Evolutionary conservation across 148 eudicot species (phyloP).

Genomic region (Agrostemma githago): DNA sequence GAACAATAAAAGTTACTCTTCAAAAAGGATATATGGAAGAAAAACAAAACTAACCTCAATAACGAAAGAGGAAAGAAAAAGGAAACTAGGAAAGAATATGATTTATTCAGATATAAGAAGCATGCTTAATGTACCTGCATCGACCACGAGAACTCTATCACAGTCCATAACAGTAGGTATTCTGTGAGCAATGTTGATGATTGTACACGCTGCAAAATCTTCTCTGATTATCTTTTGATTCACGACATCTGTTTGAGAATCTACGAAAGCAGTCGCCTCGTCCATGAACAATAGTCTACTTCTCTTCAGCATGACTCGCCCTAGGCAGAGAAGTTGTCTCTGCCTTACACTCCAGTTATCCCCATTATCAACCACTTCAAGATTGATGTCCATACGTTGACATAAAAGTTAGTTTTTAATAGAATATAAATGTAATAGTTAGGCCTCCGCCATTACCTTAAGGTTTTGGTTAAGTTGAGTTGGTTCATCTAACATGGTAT

Average conservation of each 20-base stretch:
- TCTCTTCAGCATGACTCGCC: constrained; percentile 81
- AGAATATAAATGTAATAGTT: too few relatives aligned
- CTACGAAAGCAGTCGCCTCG: constrained; percentile 96
- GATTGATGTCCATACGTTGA: too few relatives aligned
- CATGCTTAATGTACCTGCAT: constrained; percentile 37
- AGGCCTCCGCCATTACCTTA: too few relatives aligned
- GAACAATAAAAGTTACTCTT: too few relatives aligned
- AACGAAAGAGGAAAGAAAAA: too few relatives aligned
- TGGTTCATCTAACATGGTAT: too few relatives aligned
- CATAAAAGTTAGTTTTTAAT: too few relatives aligned
- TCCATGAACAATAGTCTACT: constrained; percentile 88
- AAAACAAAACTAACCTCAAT: too few relatives aligned
- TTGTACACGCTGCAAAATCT: constrained; percentile 78
- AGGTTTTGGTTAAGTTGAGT: too few relatives aligned
- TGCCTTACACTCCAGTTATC: constrained; percentile 99
- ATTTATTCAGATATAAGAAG: too few relatives aligned
- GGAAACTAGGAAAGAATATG: too few relatives aligned
- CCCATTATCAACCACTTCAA: constrained; percentile 69
- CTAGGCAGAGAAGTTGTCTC: constrained; percentile 88
- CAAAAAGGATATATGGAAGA: too few relatives aligned
- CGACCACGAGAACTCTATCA: constrained; percentile 81
- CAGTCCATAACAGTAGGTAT: constrained; percentile 99
- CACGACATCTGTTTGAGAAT: constrained; percentile 87
- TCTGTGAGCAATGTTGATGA: constrained; percentile 96
- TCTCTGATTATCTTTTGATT: constrained; percentile 85